Percentiles rank a stretch among this genome's conserved stretches.
Evolutionary conservation across 495 filamentous ascomycete species (phyloP).

Genomic region (Pseudevernia furfuracea): DNA sequence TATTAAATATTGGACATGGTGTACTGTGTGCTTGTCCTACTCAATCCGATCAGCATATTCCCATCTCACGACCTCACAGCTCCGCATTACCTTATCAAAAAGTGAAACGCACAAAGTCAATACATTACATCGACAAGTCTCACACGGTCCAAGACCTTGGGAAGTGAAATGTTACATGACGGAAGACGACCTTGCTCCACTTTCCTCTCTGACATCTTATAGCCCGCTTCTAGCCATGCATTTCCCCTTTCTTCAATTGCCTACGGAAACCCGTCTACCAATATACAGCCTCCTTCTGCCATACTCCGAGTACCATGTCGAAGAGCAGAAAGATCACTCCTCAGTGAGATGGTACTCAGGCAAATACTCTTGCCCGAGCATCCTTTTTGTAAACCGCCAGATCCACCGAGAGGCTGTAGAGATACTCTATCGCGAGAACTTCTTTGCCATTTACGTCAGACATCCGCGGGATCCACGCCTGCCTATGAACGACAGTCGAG

Average conservation of each 20-base stretch:
- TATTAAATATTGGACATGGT: too few species aligned
- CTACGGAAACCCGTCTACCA: conserved; percentile 17
- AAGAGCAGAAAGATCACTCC: conserved; percentile 1
- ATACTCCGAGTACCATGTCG: conserved; percentile 10
- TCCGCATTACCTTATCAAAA: too few species aligned
- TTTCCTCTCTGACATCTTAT: not conserved
- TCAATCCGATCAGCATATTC: too few species aligned
- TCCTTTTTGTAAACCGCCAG: conserved; percentile 17
- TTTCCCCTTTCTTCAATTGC: conserved; percentile 10
- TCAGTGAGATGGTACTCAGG: conserved; percentile 17
- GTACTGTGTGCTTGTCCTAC: too few species aligned
- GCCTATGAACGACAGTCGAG: conserved; percentile 18
- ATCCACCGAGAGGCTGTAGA: conserved; percentile 16
- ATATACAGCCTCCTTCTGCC: conserved; percentile 19
- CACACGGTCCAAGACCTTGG: not conserved
- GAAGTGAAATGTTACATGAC: not conserved
- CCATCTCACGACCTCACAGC: too few species aligned
- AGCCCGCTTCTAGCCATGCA: not conserved
- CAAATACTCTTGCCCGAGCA: not conserved
- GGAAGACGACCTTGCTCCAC: too few species aligned
- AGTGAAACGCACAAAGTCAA: too few species aligned
- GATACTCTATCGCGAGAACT: conserved; percentile 13
- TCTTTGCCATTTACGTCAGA: conserved; percentile 17
- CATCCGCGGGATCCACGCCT: conserved; percentile 17
- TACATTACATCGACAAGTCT: too few species aligned